Conservation (phyloP, 2,329 filamentous ascomycete genomes). For the Fusarium sp. region DNA sequence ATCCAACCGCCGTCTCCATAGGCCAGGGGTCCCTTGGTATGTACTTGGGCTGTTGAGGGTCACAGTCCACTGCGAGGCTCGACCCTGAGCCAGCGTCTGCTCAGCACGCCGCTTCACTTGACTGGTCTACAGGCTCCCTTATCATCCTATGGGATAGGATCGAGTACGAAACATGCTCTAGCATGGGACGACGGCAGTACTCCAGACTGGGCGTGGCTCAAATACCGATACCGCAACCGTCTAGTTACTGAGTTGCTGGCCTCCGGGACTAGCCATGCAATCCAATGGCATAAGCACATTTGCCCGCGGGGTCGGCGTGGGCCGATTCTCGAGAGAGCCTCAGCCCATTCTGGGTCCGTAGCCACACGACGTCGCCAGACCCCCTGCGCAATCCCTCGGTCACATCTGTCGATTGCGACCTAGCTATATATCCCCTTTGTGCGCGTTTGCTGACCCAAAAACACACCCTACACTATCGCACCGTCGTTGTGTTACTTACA, state of each 20-base stretch:
- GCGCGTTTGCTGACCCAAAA: slow-evolving; percentile 30
- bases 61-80: neutral
- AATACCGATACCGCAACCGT: neutral
- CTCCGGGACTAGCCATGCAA: slow-evolving; percentile 8
- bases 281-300: slow-evolving; percentile 44
- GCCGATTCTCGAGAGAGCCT: slow-evolving; percentile 49
- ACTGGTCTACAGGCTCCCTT: neutral
- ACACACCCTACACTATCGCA: slow-evolving; percentile 24
- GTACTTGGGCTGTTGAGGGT: neutral
- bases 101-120: slow-evolving; percentile 1
- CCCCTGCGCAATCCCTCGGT: slow-evolving; percentile 41
- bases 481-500: slow-evolving; percentile 24
- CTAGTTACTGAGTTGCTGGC: slow-evolving; percentile 5
- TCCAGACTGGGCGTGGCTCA: slow-evolving; percentile 30
- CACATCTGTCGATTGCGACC: slow-evolving; percentile 46
- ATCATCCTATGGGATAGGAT: neutral
- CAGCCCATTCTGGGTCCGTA: slow-evolving; percentile 50
- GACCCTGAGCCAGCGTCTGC: slow-evolving; percentile 17
- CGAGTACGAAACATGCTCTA: neutral
- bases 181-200: slow-evolving; percentile 22
- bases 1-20: slow-evolving; percentile 23
- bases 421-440: slow-evolving; percentile 45
- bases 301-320: slow-evolving; percentile 48
- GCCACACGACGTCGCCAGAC: slow-evolving; percentile 50
- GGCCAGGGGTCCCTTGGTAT: slow-evolving; percentile 22